Conservation (phyloP, 768 basidiomycete genomes). For the Galerina sulciceps region DNA sequence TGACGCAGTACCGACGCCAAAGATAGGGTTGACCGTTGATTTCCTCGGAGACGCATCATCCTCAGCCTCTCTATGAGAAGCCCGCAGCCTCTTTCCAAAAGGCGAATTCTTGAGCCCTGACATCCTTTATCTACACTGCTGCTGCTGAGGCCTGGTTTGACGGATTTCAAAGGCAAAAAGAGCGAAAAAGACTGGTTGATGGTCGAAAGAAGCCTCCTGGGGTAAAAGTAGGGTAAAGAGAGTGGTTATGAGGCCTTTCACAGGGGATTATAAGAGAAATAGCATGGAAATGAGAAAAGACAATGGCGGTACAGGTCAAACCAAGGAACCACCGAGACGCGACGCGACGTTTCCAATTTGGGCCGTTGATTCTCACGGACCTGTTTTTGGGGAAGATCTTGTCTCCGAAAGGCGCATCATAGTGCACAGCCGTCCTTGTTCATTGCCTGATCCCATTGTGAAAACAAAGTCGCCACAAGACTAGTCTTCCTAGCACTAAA, state of each 20-base stretch:
- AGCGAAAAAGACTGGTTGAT: background rate
- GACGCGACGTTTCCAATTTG: slow-evolving; percentile 19
- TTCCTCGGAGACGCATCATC: slow-evolving; percentile 40
- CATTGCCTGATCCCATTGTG: background rate
- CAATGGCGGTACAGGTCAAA: slow-evolving; percentile 15
- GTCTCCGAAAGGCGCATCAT: background rate
- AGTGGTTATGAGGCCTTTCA: background rate
- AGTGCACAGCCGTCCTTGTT: background rate
- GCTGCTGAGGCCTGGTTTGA: background rate
- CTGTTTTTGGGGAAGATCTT: background rate
- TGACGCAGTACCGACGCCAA: slow-evolving; percentile 43
- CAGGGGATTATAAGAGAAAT: background rate
- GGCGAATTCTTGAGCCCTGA: slow-evolving; percentile 83
- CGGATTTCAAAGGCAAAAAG: background rate
- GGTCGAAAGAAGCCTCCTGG: background rate
- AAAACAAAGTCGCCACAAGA: background rate
- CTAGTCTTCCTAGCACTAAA: no score
- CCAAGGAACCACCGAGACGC: slow-evolving; percentile 13
- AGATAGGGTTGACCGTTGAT: slow-evolving; percentile 44
- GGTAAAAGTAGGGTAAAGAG: background rate
- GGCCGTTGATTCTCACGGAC: slow-evolving; percentile 11
- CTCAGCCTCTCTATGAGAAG: slow-evolving; percentile 65
- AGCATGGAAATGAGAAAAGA: slow-evolving; percentile 4
- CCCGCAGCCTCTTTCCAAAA: slow-evolving; percentile 82
- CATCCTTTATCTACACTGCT: slow-evolving; percentile 40